Evolutionary conservation across 768 basidiomycete genomes (phyloP).

Genomic region (Plicaturopsis crispa): DNA sequence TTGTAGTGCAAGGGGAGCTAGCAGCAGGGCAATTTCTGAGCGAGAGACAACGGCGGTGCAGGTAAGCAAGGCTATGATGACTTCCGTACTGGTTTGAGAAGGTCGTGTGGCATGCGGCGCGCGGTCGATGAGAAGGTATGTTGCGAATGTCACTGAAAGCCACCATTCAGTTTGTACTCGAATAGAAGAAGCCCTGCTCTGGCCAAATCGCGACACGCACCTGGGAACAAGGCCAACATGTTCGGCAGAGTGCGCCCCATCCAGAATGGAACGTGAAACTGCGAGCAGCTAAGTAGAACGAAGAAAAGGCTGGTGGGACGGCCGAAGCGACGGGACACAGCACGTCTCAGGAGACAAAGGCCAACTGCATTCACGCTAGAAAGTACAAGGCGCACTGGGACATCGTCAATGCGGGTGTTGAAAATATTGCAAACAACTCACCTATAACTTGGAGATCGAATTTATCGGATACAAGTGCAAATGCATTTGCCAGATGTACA

Average conservation of each 20-base stretch:
- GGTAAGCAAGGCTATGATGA: slow-evolving; percentile 53
- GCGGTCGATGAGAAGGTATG: slow-evolving; percentile 38
- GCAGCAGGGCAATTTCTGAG: slow-evolving; percentile 66
- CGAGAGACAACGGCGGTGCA: slow-evolving; percentile 69
- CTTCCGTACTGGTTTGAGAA: slow-evolving; percentile 22
- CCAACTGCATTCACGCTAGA: slow-evolving; percentile 56
- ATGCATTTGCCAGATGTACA: slow-evolving; percentile 28
- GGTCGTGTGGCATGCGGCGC: slow-evolving; percentile 31
- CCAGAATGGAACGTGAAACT: slow-evolving; percentile 93
- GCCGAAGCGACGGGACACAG: slow-evolving; percentile 61
- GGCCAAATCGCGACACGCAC: slow-evolving; percentile 31
- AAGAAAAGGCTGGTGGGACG: slow-evolving; percentile 48
- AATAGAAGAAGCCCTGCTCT: not conserved
- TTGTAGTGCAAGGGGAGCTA: slow-evolving; percentile 55
- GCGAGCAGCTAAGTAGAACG: slow-evolving; percentile 62
- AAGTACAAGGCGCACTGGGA: slow-evolving; percentile 66
- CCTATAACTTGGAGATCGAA: slow-evolving; percentile 65
- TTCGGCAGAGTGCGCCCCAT: slow-evolving; percentile 92
- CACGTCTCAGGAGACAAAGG: slow-evolving; percentile 56
- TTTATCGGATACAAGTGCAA: slow-evolving; percentile 46
- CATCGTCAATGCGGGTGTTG: not conserved
- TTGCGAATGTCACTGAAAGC: slow-evolving; percentile 48
- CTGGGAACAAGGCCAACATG: slow-evolving; percentile 80
- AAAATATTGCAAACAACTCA: slow-evolving; percentile 24
- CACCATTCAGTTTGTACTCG: slow-evolving; percentile 1